Evolutionary conservation across 768 basidiomycete genomes (phyloP), one percentile per base, ranked within the genome.

Genomic region (Punctularia strigosozonata): DNA sequence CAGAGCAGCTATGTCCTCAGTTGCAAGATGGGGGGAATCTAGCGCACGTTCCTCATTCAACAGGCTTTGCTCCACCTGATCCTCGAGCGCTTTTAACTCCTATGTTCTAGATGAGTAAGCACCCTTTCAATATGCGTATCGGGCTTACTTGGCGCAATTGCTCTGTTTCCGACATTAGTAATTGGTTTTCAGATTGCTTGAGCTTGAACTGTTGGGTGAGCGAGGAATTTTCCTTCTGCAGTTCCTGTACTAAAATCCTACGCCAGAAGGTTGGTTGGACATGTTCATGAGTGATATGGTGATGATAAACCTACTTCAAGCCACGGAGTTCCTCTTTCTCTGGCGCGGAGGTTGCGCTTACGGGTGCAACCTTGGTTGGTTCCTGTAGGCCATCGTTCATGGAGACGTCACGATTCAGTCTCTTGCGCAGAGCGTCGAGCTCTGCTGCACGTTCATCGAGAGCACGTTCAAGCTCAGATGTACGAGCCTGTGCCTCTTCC

Each of bases 241-340:
- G 65, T 48, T 90, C 84, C 52, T 87, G 81, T 17, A 95, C 76
- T 49, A 95, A 87, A 50, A 88, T 80, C 58, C 85, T 87, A 43
- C n/a, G n/a, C n/a, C n/a, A n/a, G n/a, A n/a, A n/a, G n/a, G n/a
- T n/a, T n/a, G n/a, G 1, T 14, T 38, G 36, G 7, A 32, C 19
- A 34, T 42, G 8, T 19, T 10, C 19, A 10, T 15, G 15, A 36
- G 14, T 44, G 33, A 52, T 28, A 38, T 38, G 14, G 24, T n/a
- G 21, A 12, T 25, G 30, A 24, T 28, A 22, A 34, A 6, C 68
- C 19, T 54, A 87, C 85, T 91, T 91, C 28, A 92, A 70, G 6
- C 89, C 89, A 10, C 69, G 76, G 41, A 89, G 76, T 58, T 91
- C 87, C 40, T 85, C 80, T 14, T 56, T 52, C 19, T 64, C 59